A percentile compares a stretch with the other conserved stretches of the same genome.
Evolutionary conservation across 2,329 filamentous ascomycete species (phyloP).

Genomic region (Alternaria alternata): DNA sequence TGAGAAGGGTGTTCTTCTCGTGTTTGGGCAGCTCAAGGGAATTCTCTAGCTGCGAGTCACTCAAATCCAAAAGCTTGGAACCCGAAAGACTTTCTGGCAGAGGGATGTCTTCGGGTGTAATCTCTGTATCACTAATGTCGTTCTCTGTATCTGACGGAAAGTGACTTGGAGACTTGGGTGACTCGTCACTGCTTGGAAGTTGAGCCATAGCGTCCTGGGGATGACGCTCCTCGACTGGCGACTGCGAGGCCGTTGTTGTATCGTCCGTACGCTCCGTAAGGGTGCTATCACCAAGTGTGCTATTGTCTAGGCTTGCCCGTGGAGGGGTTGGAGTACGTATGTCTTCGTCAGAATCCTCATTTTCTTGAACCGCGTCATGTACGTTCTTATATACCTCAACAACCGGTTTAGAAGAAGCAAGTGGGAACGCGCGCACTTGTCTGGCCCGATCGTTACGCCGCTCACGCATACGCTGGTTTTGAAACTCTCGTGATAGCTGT

Average conservation of each 20-base stretch:
- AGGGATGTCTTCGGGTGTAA: conserved; percentile 72
- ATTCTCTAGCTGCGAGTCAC: conserved; percentile 64
- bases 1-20: conserved; percentile 91
- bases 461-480: conserved; percentile 90
- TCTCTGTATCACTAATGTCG: conserved; percentile 73
- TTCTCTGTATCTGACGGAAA: conserved; percentile 61
- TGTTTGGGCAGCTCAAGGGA: conserved; percentile 86
- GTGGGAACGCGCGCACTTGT: conserved; percentile 82
- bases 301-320: conserved; percentile 47
- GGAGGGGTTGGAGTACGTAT: conserved; percentile 47
- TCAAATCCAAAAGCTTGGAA: conserved; percentile 59
- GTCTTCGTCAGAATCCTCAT: conserved; percentile 72
- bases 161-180: conserved; percentile 39
- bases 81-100: conserved; percentile 68
- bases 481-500: conserved; percentile 93
- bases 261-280: conserved; percentile 44
- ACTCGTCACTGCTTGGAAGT: conserved; percentile 35
- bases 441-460: conserved; percentile 80
- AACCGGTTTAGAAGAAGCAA: conserved; percentile 92
- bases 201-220: conserved; percentile 20
- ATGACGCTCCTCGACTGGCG: conserved; percentile 46
- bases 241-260: conserved; percentile 43
- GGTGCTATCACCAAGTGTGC: conserved; percentile 48
- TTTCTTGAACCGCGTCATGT: conserved; percentile 88
- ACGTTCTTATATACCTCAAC: conserved; percentile 96